Evolutionary conservation across 2,329 filamentous ascomycete genomes (phyloP).

Genomic region (Rachicladosporium sp.): DNA sequence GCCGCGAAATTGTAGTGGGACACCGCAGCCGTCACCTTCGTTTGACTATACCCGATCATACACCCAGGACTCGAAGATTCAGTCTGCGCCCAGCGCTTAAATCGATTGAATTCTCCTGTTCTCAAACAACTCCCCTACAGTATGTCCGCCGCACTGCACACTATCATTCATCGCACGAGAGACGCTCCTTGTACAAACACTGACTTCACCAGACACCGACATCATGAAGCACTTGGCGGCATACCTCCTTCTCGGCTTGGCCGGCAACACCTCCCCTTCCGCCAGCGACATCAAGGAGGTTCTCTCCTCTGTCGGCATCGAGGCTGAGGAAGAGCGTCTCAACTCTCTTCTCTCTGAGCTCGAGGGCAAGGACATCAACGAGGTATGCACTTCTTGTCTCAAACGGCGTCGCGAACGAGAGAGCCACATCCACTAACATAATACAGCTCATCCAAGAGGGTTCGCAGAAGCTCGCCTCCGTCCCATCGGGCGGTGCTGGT

Average conservation of each 20-base stretch:
- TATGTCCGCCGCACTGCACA: conserved; percentile 7
- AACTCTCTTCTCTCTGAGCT: conserved; percentile 81
- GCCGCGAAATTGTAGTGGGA: no score
- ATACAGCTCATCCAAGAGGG: conserved; percentile 79
- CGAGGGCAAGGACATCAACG: conserved; percentile 79
- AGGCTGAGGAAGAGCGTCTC: conserved; percentile 81
- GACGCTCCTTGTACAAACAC: background rate
- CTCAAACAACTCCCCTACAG: conserved; percentile 12
- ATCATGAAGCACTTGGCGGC: conserved; percentile 99
- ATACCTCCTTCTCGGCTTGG: conserved; percentile 93
- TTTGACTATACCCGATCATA: background rate
- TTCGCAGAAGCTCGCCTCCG: conserved; percentile 87
- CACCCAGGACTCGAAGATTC: conserved; percentile 79
- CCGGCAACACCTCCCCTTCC: conserved; percentile 80
- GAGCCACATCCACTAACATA: no score
- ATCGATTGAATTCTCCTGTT: conserved; percentile 95
- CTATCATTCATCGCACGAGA: conserved; percentile 2
- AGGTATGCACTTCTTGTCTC: conserved; percentile 47
- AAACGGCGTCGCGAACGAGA: no score
- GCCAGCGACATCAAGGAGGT: conserved; percentile 77
- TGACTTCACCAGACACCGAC: conserved; percentile 17
- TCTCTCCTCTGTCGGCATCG: conserved; percentile 86
- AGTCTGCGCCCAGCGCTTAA: conserved; percentile 99
- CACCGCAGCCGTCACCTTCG: no score
- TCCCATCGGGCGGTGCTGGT: conserved; percentile 80